A percentile compares a stretch with the other conserved stretches of the same genome.
Conservation (phyloP, 1,139 yeast species). For the Lodderomyces metapsilosis region DNA sequence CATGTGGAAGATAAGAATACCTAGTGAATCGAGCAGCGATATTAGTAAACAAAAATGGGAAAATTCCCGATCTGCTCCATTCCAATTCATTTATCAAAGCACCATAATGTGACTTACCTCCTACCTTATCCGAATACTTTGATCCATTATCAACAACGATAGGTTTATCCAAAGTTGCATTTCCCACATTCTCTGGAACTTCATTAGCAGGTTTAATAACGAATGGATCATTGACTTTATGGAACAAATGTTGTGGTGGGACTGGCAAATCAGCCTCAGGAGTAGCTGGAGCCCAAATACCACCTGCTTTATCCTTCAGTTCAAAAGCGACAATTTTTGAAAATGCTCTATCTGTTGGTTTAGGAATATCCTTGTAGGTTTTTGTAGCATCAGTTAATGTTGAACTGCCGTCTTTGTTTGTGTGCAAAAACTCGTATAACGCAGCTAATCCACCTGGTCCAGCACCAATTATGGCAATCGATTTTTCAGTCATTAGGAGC, state of each 20-base stretch:
- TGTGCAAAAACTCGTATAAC: constrained; percentile 34
- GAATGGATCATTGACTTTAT: constrained; percentile 24
- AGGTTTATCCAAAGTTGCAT: constrained; percentile 20
- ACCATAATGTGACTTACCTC: neutral
- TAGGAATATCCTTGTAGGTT: neutral
- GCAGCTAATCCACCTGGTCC: constrained; percentile 41
- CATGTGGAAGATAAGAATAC: constrained; percentile 37
- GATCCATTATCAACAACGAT: constrained; percentile 12
- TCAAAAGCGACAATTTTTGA: constrained; percentile 33
- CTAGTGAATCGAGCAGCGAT: constrained; percentile 44
- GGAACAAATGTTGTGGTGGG: constrained; percentile 24
- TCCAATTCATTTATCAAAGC: constrained; percentile 20
- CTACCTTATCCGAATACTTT: neutral
- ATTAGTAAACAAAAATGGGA: constrained; percentile 44
- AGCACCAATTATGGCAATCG: constrained; percentile 35
- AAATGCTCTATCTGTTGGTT: constrained; percentile 21
- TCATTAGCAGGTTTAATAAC: constrained; percentile 22
- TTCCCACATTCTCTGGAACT: constrained; percentile 18
- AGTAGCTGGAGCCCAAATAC: constrained; percentile 32
- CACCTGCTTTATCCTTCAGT: constrained; percentile 32
- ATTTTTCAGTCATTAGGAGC: constrained; percentile 13
- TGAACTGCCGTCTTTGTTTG: constrained; percentile 29
- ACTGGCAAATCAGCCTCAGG: constrained; percentile 23
- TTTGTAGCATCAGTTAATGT: constrained; percentile 22
- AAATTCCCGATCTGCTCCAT: constrained; percentile 46